phyloP scores from a whole-genome alignment of 352 stramenopile species.

The Phytophthora colocasiae region DNA sequence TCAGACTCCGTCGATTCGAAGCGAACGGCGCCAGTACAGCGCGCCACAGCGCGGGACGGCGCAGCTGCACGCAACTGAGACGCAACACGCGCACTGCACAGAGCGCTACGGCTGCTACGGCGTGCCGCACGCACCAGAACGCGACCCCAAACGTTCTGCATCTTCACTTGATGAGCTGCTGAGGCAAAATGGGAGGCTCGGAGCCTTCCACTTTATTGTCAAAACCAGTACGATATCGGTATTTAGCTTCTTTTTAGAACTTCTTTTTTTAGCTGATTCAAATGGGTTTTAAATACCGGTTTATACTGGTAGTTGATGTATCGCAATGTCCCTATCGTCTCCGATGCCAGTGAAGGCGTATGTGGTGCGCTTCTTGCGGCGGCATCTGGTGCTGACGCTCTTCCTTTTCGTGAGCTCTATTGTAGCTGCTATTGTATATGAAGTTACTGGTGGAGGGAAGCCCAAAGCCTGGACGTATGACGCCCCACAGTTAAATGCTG shows the following conservation, averaged over 20 bases:
- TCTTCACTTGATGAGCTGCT: conserved; percentile 20
- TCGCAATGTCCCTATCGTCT: neutral
- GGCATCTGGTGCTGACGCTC: conserved; percentile 48
- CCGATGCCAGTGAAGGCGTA: conserved; percentile 35
- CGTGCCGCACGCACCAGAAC: conserved; percentile 26
- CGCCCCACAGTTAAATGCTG: conserved; percentile 46
- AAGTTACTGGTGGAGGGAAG: conserved; percentile 57
- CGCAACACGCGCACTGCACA: conserved; percentile 5
- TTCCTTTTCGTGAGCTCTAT: conserved; percentile 52
- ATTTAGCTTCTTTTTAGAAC: neutral
- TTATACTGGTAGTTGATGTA: neutral
- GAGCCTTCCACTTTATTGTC: conserved; percentile 23
- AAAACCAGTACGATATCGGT: neutral
- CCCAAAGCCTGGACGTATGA: conserved; percentile 47
- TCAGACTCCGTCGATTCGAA: conserved; percentile 36
- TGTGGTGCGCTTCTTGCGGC: conserved; percentile 43
- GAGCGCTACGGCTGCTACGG: conserved; percentile 16
- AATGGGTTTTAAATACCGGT: neutral
- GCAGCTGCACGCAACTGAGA: conserved; percentile 9
- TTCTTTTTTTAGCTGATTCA: no score
- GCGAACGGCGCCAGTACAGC: conserved; percentile 17
- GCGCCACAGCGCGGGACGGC: conserved; percentile 3
- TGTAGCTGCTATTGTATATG: conserved; percentile 62
- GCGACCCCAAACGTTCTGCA: conserved; percentile 31
- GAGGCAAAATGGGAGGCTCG: conserved; percentile 32